Conservation (phyloP, 2,329 filamentous ascomycete species). For the Lizonia empirigonia region DNA sequence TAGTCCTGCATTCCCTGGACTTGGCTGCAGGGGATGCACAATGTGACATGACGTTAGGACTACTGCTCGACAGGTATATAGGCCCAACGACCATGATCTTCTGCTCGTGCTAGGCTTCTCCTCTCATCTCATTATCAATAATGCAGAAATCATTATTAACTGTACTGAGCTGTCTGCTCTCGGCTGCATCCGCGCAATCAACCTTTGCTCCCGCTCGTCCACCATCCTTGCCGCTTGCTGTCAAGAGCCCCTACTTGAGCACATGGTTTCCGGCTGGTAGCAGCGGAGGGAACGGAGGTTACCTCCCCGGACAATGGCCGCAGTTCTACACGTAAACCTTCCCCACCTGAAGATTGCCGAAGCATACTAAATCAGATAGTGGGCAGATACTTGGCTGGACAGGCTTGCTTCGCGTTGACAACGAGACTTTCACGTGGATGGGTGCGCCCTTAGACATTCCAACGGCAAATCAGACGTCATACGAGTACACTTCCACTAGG, state of each 20-base stretch:
- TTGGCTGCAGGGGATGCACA: background rate
- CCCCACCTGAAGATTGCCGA: background rate
- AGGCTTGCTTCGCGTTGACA: constrained; percentile 65
- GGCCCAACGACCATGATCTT: background rate
- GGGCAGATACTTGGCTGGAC: constrained; percentile 66
- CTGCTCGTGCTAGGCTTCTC: background rate
- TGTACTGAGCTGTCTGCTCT: constrained; percentile 26
- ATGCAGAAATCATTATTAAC: constrained; percentile 30
- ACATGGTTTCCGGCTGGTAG: constrained; percentile 64
- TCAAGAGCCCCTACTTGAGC: constrained; percentile 58
- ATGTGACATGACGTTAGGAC: background rate
- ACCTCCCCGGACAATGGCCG: constrained; percentile 72
- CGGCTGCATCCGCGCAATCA: constrained; percentile 46
- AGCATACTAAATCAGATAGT: constrained; percentile 68
- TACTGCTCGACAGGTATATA: background rate
- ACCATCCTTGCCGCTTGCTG: constrained; percentile 57
- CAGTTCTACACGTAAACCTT: constrained; percentile 68
- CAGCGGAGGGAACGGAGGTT: constrained; percentile 88
- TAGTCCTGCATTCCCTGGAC: background rate
- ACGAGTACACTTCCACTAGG: constrained; percentile 55
- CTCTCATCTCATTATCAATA: background rate
- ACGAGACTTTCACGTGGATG: constrained; percentile 61
- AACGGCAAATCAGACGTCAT: constrained; percentile 71
- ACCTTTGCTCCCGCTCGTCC: constrained; percentile 69
- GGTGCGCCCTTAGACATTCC: constrained; percentile 72